Percentiles rank a stretch among this genome's conserved stretches.
Evolutionary conservation across 371 early-diverging fungal species (phyloP).

Genomic region (Mortierella sp.): DNA sequence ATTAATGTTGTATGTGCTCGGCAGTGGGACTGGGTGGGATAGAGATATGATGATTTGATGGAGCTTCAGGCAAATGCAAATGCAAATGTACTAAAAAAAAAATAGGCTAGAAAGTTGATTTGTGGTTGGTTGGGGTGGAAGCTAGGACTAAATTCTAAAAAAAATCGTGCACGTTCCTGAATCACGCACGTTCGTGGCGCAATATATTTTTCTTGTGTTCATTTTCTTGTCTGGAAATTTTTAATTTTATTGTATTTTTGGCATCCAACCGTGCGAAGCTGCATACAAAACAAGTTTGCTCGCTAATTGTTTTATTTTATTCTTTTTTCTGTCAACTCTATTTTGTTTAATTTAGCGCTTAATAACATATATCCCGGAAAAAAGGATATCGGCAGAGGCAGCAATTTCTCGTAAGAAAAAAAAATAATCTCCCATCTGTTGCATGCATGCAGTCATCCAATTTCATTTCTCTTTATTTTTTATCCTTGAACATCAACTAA

Average conservation of each 20-base stretch:
- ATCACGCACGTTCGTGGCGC: slow-evolving; percentile 27
- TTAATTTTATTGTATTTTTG: not conserved
- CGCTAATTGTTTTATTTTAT: not conserved
- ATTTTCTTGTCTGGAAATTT: not conserved
- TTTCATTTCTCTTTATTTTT: not conserved
- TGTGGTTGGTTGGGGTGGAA: not conserved
- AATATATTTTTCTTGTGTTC: not conserved
- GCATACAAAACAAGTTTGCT: not conserved
- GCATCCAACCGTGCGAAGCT: not conserved
- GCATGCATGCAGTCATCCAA: not conserved
- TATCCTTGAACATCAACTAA: not conserved
- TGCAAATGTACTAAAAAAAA: not conserved
- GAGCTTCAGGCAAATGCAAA: not conserved
- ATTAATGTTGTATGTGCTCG: not conserved
- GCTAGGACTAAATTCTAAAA: not conserved
- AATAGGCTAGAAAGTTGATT: too few species aligned
- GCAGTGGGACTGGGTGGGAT: too few species aligned
- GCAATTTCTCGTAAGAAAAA: slow-evolving; percentile 40
- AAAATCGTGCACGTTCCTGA: slow-evolving; percentile 28
- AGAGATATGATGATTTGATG: not conserved
- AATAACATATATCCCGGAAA: slow-evolving; percentile 47
- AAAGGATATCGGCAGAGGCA: slow-evolving; percentile 53
- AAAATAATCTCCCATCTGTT: not conserved
- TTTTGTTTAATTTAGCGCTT: slow-evolving; percentile 26
- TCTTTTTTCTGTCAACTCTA: not conserved